A percentile compares a stretch with the other conserved stretches of the same genome.
Evolutionary conservation across 2,329 filamentous ascomycete genomes (phyloP).

Genomic region (Claviceps spartinae): DNA sequence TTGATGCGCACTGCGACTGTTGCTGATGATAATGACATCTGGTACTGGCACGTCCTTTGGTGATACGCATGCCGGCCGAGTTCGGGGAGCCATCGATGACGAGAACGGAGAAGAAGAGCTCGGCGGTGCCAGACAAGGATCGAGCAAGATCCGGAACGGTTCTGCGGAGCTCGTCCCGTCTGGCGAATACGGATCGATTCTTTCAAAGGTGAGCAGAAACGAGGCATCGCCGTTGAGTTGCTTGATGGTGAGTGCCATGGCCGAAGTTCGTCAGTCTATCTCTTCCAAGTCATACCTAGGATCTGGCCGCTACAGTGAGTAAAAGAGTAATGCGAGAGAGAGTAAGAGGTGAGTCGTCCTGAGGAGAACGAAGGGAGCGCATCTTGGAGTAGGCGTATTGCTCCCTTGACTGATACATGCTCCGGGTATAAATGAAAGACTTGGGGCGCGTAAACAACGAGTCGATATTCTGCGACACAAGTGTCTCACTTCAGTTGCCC

Average conservation of each 20-base stretch:
- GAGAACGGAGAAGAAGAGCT: slow-evolving; percentile 42
- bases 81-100: slow-evolving; percentile 47
- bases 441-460: no score
- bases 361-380: not conserved
- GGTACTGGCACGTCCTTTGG: slow-evolving; percentile 27
- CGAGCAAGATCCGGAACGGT: slow-evolving; percentile 54
- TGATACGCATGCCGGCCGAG: slow-evolving; percentile 38
- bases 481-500: not conserved
- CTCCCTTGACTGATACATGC: no score
- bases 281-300: not conserved
- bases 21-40: slow-evolving; percentile 33
- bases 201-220: slow-evolving; percentile 50
- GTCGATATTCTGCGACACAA: not conserved
- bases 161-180: slow-evolving; percentile 11
- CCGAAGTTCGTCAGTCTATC: not conserved
- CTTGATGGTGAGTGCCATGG: slow-evolving; percentile 50
- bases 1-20: slow-evolving; percentile 49
- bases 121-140: slow-evolving; percentile 52
- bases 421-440: no score
- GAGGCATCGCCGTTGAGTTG: slow-evolving; percentile 52
- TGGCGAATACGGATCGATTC: slow-evolving; percentile 22
- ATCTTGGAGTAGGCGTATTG: not conserved
- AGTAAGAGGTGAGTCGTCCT: not conserved
- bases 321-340: not conserved
- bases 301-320: not conserved